Evolutionary conservation across 176 grass and related monocot genomes (phyloP).

Genomic region (Dendrocalamus sinicus): DNA sequence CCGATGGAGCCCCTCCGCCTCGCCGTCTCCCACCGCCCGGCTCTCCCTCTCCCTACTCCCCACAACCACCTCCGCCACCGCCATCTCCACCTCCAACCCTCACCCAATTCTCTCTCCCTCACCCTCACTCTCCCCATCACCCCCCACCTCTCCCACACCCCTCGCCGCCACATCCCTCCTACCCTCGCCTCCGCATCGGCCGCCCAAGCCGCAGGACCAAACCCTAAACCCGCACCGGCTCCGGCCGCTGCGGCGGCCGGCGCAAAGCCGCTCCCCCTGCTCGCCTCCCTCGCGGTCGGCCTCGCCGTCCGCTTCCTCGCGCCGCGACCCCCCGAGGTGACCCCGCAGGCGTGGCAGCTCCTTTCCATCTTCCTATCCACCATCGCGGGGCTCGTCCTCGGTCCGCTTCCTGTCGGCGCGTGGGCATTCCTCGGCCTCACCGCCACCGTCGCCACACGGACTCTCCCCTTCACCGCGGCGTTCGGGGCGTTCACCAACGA

Average conservation of each 20-base stretch:
- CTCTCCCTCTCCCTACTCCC: background rate
- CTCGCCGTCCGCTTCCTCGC: constrained; percentile 66
- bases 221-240: background rate
- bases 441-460: constrained; percentile 59
- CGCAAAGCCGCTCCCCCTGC: constrained; percentile 55
- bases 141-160: background rate
- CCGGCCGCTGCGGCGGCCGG: constrained; percentile 13
- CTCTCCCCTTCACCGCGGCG: constrained; percentile 64
- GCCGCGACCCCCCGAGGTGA: constrained; percentile 57
- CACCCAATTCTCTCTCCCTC: background rate
- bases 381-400: constrained; percentile 68
- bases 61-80: background rate
- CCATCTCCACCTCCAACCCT: background rate
- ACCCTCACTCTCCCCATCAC: background rate
- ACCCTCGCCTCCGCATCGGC: constrained; percentile 30
- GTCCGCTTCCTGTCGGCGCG: constrained; percentile 69
- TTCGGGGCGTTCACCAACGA: constrained; percentile 80
- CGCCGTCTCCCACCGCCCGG: constrained; percentile 20
- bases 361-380: constrained; percentile 81
- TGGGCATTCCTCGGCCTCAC: constrained; percentile 87
- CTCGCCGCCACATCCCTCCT: constrained; percentile 6
- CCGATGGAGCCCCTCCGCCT: constrained; percentile 43
- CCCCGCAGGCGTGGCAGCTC: constrained; percentile 78
- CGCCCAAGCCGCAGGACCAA: constrained; percentile 18
- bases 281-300: constrained; percentile 59